Conservation (phyloP, 2,329 filamentous ascomycete genomes). For the Colletotrichum tamarilloi region DNA sequence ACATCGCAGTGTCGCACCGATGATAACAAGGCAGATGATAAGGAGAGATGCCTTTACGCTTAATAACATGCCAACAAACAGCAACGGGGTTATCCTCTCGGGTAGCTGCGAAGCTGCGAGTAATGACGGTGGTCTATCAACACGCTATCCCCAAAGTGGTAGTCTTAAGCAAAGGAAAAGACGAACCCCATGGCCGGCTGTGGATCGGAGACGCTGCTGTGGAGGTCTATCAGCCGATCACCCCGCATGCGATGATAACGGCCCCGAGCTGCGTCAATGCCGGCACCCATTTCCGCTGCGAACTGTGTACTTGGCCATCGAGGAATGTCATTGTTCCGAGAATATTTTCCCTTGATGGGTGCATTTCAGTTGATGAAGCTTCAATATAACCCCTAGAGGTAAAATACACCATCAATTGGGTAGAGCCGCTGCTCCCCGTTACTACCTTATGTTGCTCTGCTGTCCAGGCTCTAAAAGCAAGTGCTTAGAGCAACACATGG, state of each 20-base stretch:
- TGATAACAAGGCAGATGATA: background rate
- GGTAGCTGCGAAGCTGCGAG: background rate
- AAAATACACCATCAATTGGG: too few relatives aligned
- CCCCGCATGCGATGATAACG: constrained; percentile 8
- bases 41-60: background rate
- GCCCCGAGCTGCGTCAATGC: background rate
- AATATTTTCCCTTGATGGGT: background rate
- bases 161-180: constrained; percentile 26
- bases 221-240: constrained; percentile 6
- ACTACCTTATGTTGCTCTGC: too few relatives aligned
- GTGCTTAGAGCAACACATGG: too few relatives aligned
- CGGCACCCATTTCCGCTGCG: background rate
- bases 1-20: background rate
- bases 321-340: too few relatives aligned
- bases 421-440: too few relatives aligned
- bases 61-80: background rate
- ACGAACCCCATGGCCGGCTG: background rate
- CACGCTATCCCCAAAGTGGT: constrained; percentile 11
- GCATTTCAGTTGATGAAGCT: too few relatives aligned
- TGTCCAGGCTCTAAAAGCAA: too few relatives aligned
- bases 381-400: too few relatives aligned
- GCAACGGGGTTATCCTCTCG: background rate
- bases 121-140: background rate
- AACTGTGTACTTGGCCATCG: background rate
- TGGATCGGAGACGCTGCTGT: background rate